Evolutionary conservation across 768 basidiomycete genomes (phyloP).

Genomic region (Pleurotus cornucopiae): DNA sequence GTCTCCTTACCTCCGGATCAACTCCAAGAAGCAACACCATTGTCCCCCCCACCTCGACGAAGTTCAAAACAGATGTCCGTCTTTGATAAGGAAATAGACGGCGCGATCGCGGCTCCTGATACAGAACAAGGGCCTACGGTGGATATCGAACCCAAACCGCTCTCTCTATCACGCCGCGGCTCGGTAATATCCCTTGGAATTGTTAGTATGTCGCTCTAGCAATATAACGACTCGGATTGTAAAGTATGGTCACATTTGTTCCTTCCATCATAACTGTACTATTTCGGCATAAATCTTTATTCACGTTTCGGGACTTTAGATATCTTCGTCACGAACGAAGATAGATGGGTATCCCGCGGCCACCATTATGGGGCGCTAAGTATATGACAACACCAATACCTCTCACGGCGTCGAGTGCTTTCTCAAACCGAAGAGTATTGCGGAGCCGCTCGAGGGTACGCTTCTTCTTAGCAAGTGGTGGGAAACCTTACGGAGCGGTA

Average conservation of each 20-base stretch:
- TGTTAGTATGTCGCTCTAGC: constrained; percentile 30
- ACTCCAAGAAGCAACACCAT: constrained; percentile 35
- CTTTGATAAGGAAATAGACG: constrained; percentile 25
- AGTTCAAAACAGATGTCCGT: constrained; percentile 45
- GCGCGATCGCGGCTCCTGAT: constrained; percentile 13
- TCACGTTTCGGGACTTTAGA: neutral
- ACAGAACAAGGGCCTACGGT: constrained; percentile 20
- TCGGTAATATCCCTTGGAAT: constrained; percentile 53
- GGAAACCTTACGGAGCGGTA: constrained; percentile 9
- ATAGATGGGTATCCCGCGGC: no score
- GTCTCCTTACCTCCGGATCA: constrained; percentile 16
- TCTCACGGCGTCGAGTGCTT: no score
- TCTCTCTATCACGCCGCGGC: constrained; percentile 43
- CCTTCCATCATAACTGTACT: constrained; percentile 13
- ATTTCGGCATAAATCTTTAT: constrained; percentile 5
- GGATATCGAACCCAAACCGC: constrained; percentile 26
- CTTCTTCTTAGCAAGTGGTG: constrained; percentile 8
- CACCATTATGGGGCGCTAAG: no score
- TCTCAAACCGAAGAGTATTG: neutral
- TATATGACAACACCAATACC: no score
- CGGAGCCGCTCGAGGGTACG: neutral
- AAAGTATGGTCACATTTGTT: neutral
- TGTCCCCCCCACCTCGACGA: constrained; percentile 64
- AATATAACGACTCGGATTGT: constrained; percentile 7
- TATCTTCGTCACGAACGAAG: no score